Evolutionary conservation across 352 stramenopile species (phyloP), one percentile per base, ranked within the genome.

Genomic region (Globisporangium nunn): DNA sequence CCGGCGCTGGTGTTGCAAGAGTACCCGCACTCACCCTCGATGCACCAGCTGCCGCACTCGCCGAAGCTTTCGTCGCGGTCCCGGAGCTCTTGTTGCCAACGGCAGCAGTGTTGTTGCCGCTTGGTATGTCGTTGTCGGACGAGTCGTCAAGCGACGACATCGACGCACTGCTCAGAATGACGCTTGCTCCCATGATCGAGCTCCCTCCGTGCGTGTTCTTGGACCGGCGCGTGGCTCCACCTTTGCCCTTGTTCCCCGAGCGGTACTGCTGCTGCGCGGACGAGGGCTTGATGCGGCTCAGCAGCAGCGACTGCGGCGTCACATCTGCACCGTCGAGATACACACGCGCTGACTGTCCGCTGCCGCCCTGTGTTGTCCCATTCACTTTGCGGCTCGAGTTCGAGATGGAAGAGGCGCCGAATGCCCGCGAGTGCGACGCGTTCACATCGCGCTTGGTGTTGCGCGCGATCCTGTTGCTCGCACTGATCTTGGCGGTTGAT

Each of bases 231-330:
- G 58, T 72, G 37, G 63, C 59, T 0, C 61, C 54, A 0, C 62
- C 52, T 50, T 74, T 77, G 17, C 67, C 52, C 12, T 52, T 67
- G 18, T 58, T 59, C 5, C 11, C 47, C 31, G 46, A 17, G 15
- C 58, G 40, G 17, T 60, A 57, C 39, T 71, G 67, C 6, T 69
- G 58, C 6, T 65, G 56, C 4, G 71, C 64, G 6, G 72, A 72
- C 31, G 74, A 73, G 1, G 78, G 70, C 52, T 90, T 88, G 61
- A 88, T 87, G 33, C 77, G 75, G 52, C 77, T 88, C 56, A 86
- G 64, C 0, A 92, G 68, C 31, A 92, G 65, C 33, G 82, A 92
- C 59, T 92, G 82, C 28, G 82, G 81, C 8, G 81, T 92, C 31
- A 90, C 82, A 30, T 92, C 80, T 3, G 65, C 61, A 5, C 82